Conservation (phyloP, 352 stramenopile genomes). For the Globisporangium abappressorium region DNA sequence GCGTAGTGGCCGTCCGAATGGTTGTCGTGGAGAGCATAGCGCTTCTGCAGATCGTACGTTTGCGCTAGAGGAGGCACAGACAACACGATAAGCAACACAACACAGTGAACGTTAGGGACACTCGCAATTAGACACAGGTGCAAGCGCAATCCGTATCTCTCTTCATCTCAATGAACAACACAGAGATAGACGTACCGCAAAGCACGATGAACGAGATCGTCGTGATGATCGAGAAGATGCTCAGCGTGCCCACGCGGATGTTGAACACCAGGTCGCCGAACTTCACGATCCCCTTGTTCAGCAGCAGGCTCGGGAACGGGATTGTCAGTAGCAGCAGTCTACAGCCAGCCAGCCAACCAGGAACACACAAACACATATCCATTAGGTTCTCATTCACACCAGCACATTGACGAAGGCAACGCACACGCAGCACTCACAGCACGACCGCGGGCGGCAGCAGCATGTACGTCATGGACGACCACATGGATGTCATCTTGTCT, state of each 20-base stretch:
- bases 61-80: constrained; percentile 31
- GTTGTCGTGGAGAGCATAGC: constrained; percentile 36
- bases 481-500: constrained; percentile 53
- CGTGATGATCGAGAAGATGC: constrained; percentile 76
- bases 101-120: background rate
- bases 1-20: constrained; percentile 55
- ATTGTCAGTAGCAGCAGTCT: constrained; percentile 79
- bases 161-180: background rate
- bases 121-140: background rate
- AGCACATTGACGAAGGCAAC: background rate
- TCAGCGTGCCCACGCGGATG: constrained; percentile 68
- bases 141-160: background rate
- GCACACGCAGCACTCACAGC: constrained; percentile 37
- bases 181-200: constrained; percentile 18
- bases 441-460: constrained; percentile 74
- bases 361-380: constrained; percentile 2
- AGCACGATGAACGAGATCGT: constrained; percentile 69
- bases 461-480: constrained; percentile 76
- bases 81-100: background rate
- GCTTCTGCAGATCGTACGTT: constrained; percentile 80
- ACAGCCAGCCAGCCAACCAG: constrained; percentile 14
- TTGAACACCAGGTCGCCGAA: constrained; percentile 73
- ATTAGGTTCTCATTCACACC: background rate
- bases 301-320: constrained; percentile 52
- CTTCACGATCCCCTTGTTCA: constrained; percentile 71